Evolutionary conservation across 148 eudicot genomes (phyloP).

Genomic region (Nyssa sinensis): DNA sequence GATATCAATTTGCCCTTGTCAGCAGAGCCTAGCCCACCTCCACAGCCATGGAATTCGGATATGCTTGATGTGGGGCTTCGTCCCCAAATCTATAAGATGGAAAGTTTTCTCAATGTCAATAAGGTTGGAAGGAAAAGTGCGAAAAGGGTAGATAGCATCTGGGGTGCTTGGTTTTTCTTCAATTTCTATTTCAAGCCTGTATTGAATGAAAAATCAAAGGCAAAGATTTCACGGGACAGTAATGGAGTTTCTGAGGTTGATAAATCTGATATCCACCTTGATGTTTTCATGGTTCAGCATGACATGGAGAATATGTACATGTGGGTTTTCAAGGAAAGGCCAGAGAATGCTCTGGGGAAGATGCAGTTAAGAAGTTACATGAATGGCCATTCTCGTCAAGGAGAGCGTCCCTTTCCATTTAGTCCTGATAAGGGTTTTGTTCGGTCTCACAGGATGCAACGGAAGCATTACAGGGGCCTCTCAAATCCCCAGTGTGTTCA

Average conservation of each 20-base stretch:
- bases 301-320: slow-evolving; percentile 50
- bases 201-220: slow-evolving; percentile 38
- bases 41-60: slow-evolving; percentile 37
- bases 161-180: slow-evolving; percentile 50
- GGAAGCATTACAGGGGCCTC: slow-evolving; percentile 41
- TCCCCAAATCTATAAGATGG: slow-evolving; percentile 26
- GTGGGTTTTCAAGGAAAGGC: slow-evolving; percentile 40
- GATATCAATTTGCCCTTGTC: slow-evolving; percentile 55
- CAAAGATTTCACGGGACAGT: slow-evolving; percentile 25
- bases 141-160: slow-evolving; percentile 39
- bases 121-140: slow-evolving; percentile 33
- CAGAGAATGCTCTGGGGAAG: slow-evolving; percentile 42
- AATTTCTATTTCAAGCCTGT: slow-evolving; percentile 42
- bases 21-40: slow-evolving; percentile 42
- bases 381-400: slow-evolving; percentile 49
- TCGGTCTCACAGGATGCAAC: slow-evolving; percentile 43
- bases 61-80: slow-evolving; percentile 36
- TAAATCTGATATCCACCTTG: slow-evolving; percentile 37
- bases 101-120: slow-evolving; percentile 20
- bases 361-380: slow-evolving; percentile 44
- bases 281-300: slow-evolving; percentile 41
- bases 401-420: slow-evolving; percentile 38
- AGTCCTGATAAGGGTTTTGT: slow-evolving; percentile 37
- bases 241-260: slow-evolving; percentile 34
- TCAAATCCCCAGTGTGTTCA: slow-evolving; percentile 47